Conservation (phyloP, 805 yeast species). For the Metschnikowia santaceciliae region DNA sequence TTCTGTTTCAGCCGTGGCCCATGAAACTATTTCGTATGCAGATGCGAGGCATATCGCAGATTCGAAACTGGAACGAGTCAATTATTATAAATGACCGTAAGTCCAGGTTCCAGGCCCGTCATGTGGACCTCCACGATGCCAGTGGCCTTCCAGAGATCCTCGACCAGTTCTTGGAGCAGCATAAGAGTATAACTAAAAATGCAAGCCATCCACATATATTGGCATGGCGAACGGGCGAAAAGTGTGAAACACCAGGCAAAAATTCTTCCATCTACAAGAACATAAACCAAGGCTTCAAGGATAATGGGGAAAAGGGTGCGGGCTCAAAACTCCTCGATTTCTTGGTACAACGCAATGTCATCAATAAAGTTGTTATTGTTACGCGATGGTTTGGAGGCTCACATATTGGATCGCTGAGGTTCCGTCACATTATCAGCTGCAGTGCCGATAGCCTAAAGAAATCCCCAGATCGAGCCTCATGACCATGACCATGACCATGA, state of each 20-base stretch:
- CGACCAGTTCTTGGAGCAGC: constrained; percentile 36
- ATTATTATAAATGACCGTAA: constrained; percentile 42
- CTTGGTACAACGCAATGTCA: constrained; percentile 44
- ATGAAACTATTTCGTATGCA: constrained; percentile 2
- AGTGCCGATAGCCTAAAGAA: constrained; percentile 47
- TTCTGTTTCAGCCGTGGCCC: neutral
- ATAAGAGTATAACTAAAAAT: constrained; percentile 45
- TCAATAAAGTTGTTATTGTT: constrained; percentile 62
- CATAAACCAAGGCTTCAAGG: constrained; percentile 57
- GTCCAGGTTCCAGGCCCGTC: constrained; percentile 66
- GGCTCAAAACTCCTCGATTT: constrained; percentile 55
- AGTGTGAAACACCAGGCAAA: constrained; percentile 20
- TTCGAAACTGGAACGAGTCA: constrained; percentile 30
- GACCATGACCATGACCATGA: neutral
- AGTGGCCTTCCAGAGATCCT: constrained; percentile 44
- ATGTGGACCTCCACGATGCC: constrained; percentile 36
- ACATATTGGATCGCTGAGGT: constrained; percentile 68
- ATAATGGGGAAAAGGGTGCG: constrained; percentile 74
- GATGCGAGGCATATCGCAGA: constrained; percentile 5
- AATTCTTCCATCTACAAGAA: constrained; percentile 15
- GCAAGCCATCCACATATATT: constrained; percentile 72
- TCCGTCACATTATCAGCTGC: constrained; percentile 58
- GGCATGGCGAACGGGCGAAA: constrained; percentile 59
- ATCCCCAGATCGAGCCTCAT: neutral
- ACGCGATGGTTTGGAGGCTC: constrained; percentile 82